phyloP scores from a whole-genome alignment of 2,329 filamentous ascomycete species.

The Trichoderma endophyticum region DNA sequence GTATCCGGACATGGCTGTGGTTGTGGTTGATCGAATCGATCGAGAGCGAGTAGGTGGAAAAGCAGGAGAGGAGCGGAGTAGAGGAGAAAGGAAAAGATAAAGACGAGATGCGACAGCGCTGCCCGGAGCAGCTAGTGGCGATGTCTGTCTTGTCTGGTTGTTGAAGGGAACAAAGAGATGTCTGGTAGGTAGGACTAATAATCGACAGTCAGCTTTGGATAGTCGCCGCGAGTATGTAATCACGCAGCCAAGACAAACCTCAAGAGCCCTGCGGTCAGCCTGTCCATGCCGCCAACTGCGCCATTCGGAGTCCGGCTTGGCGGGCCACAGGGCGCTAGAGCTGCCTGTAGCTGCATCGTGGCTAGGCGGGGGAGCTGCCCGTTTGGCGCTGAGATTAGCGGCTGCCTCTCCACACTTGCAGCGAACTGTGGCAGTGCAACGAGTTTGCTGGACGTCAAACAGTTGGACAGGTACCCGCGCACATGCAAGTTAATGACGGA shows the following conservation, averaged over 20 bases:
- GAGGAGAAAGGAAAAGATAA: background rate
- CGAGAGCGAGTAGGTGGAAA: background rate
- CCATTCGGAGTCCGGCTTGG: constrained; percentile 2
- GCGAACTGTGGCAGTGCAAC: background rate
- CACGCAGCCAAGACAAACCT: background rate
- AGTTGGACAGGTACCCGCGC: too few species aligned
- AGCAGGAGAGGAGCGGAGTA: background rate
- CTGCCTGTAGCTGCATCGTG: background rate
- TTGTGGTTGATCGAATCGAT: background rate
- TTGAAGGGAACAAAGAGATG: background rate
- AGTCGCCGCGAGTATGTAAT: background rate
- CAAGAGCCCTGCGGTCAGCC: constrained; percentile 2
- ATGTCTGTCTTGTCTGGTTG: background rate
- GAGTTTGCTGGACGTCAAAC: background rate
- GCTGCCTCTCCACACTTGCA: background rate
- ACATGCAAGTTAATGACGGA: background rate
- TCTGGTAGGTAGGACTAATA: background rate
- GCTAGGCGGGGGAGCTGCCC: background rate
- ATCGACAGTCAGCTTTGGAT: background rate
- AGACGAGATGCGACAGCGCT: background rate
- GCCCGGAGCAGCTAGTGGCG: background rate
- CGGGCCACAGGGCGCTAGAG: background rate
- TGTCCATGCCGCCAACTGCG: background rate
- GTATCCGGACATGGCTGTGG: constrained; percentile 37
- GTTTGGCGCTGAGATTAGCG: background rate